phyloP scores from a whole-genome alignment of 108 stramenopile species.

The Pseudonitzschia pungens region DNA sequence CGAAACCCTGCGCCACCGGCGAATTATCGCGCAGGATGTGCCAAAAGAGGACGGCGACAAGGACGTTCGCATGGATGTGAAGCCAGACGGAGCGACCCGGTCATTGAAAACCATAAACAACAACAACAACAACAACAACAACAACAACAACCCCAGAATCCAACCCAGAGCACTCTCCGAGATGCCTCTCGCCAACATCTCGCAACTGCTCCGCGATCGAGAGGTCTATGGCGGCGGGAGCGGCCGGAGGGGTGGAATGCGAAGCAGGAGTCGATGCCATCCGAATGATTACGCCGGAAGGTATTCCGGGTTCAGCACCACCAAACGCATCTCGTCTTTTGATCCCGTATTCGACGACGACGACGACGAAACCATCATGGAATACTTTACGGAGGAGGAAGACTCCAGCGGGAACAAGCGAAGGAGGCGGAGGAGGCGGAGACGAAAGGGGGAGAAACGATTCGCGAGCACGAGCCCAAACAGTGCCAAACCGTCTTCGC shows the following conservation, averaged over 20 bases:
- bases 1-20: conserved; percentile 39
- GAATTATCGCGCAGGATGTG: conserved; percentile 25
- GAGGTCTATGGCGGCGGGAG: conserved; percentile 11
- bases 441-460: neutral
- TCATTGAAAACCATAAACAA: neutral
- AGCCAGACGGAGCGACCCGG: neutral
- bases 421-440: neutral
- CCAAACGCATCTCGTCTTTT: too few relatives aligned
- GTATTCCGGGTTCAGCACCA: too few relatives aligned
- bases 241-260: neutral
- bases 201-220: conserved; percentile 20
- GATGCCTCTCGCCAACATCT: conserved; percentile 9
- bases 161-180: neutral
- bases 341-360: neutral
- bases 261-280: too few relatives aligned
- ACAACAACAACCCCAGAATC: neutral
- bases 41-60: conserved; percentile 12
- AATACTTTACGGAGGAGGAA: neutral
- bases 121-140: neutral
- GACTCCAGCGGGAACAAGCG: conserved; percentile 1
- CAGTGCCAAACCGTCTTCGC: neutral
- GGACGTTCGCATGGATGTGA: too few relatives aligned
- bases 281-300: too few relatives aligned
- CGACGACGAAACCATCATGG: neutral
- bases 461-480: neutral